Base-by-base conservation (phyloP, 768 basidiomycete species). In the Cubamyces lactineus region DNA sequence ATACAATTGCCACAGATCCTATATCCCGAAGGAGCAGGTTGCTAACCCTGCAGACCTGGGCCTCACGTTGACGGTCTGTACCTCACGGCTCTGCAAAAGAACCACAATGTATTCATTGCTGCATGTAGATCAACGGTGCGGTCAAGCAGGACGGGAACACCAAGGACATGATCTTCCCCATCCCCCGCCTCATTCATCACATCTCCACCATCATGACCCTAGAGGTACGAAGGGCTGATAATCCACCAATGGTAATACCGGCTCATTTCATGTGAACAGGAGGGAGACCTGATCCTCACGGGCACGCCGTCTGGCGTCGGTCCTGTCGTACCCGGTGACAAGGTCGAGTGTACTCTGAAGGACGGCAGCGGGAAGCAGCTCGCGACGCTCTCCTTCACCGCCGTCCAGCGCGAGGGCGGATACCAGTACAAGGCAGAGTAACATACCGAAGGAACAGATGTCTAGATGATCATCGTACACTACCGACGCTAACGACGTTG, bases 181-280 rank as follows among this genome's bases (percentile, higher is more conserved):
- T 98, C 40, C 94, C 95, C 1, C 81, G 85, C 21, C 81, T 98
- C 52, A 89, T 98, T 65, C 86, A 91, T 65, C 95, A 96, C 70
- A 82, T 96, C 57, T 96, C 95, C 2, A 91, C 93, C 4, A 96
- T 99, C 75, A 97, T 98, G 95, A 88, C 89, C 0, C 82, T 99
- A n/a, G 94, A 97, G 82, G 95, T 91, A 16, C 49, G 70, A 53
- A 17, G 19, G 7, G 3, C 5, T 21, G 11, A 9, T 38, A 43
- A 16, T 5, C 5, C 8, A 48, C 53, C 43, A 47, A 12, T 23
- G 5, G 38, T 34, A 1, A 19, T 8, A 2, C 19, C 15, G 39
- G 21, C 56, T 43, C 11, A 56, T 24, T 23, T 50, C n/a, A n/a
- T 15, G 7, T 52, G 46, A 43, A 17, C 72, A 96, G 92, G 93